Conservation (phyloP, 805 yeast species). For the Candida coleopterorum region DNA sequence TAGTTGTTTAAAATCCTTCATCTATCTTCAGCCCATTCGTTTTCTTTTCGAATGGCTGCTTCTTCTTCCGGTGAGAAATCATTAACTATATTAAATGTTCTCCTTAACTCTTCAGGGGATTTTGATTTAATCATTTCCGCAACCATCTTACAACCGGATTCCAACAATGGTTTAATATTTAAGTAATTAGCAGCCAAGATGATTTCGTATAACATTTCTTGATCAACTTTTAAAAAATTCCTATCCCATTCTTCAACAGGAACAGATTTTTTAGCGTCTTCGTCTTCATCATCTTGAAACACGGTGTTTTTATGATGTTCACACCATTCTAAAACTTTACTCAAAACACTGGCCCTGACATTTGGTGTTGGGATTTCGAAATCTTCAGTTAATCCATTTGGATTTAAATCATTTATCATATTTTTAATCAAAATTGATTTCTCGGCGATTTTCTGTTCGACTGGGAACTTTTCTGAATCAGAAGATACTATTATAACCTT, state of each 20-base stretch:
- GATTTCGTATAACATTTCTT: constrained; percentile 79
- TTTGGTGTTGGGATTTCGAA: constrained; percentile 86
- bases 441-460: constrained; percentile 78
- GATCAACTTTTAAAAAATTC: constrained; percentile 90
- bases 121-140: constrained; percentile 83
- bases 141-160: constrained; percentile 75
- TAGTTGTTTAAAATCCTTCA: too few relatives aligned
- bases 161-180: constrained; percentile 68
- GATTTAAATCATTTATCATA: constrained; percentile 70
- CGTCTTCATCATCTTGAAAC: constrained; percentile 75
- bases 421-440: constrained; percentile 81
- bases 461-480: constrained; percentile 75
- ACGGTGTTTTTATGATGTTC: constrained; percentile 83
- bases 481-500: constrained; percentile 62
- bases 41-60: constrained; percentile 81
- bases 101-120: constrained; percentile 75
- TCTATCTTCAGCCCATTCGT: constrained; percentile 90
- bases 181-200: constrained; percentile 77
- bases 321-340: constrained; percentile 94
- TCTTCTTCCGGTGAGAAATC: constrained; percentile 86
- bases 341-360: constrained; percentile 79
- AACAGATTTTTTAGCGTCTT: constrained; percentile 79
- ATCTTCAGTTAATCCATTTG: constrained; percentile 59
- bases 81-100: constrained; percentile 73
- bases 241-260: constrained; percentile 96